Percentiles rank a stretch among this genome's conserved stretches.
Evolutionary conservation across 2,329 filamentous ascomycete species (phyloP).

Genomic region (Aspergillus piperis): DNA sequence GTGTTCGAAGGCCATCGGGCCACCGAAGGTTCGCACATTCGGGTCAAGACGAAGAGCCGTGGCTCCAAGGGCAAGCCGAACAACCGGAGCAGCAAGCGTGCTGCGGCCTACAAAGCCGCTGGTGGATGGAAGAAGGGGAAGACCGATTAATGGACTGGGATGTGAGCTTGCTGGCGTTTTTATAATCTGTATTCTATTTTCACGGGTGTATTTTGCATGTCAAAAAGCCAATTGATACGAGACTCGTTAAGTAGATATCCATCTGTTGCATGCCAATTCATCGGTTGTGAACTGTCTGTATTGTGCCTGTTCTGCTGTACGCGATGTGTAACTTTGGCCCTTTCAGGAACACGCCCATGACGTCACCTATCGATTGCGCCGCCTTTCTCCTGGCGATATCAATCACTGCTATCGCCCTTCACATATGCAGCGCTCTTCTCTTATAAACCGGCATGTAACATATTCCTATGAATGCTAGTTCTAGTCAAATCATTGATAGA

Average conservation of each 20-base stretch:
- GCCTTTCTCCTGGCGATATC: background rate
- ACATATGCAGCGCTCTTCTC: background rate
- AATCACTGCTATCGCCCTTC: background rate
- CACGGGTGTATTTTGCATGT: background rate
- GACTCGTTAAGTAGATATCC: background rate
- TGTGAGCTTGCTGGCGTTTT: background rate
- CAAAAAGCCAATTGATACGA: background rate
- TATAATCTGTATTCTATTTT: slow-evolving; percentile 2
- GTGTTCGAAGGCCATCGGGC: slow-evolving; percentile 51
- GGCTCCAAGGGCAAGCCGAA: slow-evolving; percentile 45
- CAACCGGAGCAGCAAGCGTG: slow-evolving; percentile 45
- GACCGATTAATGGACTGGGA: slow-evolving; percentile 12
- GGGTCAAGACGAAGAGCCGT: slow-evolving; percentile 42
- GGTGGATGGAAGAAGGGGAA: slow-evolving; percentile 34
- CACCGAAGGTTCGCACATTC: slow-evolving; percentile 33
- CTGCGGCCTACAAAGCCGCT: slow-evolving; percentile 45
- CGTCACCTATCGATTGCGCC: background rate
- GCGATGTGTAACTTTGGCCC: background rate
- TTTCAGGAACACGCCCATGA: background rate
- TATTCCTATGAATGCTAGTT: background rate
- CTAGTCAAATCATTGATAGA: too few relatives aligned
- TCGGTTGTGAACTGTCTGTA: background rate
- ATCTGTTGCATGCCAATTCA: background rate
- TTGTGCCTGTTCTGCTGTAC: background rate
- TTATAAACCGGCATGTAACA: background rate